A percentile compares a stretch with the other conserved stretches of the same genome.
These are phyloP conservation scores for Aspergillus tubingensis DNA, from an alignment of 2,329 filamentous ascomycete species.

Conservation along the genomic window DNA sequence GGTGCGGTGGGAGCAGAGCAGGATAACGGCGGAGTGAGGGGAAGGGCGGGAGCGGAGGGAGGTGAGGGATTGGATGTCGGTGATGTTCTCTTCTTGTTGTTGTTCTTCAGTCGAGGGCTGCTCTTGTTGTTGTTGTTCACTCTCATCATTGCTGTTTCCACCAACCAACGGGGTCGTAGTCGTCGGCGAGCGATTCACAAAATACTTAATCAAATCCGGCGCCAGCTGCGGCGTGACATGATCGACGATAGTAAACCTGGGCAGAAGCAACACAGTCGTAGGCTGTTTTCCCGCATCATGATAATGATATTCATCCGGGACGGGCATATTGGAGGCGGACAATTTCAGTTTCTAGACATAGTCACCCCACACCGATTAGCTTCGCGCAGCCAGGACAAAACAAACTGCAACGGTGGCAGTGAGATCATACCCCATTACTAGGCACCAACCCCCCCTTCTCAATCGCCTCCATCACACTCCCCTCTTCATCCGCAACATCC, in stretches of 20 bases:
- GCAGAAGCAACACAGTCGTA: constrained; percentile 80
- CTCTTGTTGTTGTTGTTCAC: constrained; percentile 19
- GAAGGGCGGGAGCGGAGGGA: constrained; percentile 64
- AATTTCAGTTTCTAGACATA: constrained; percentile 73
- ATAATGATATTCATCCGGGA: constrained; percentile 65
- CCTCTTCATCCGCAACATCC: constrained; percentile 84
- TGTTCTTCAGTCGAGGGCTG: constrained; percentile 13
- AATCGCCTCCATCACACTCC: constrained; percentile 79
- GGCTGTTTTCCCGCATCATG: constrained; percentile 60
- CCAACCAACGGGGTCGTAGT: constrained; percentile 68
- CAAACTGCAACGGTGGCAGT: not conserved
- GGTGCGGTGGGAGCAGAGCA: constrained; percentile 93
- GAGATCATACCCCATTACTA: constrained; percentile 43
- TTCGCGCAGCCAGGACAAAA: not conserved
- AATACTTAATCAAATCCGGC: constrained; percentile 68
- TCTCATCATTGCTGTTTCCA: constrained; percentile 37
- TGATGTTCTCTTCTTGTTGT: no score
- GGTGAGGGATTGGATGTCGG: constrained; percentile 32
- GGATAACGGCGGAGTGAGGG: constrained; percentile 81
- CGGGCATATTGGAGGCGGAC: constrained; percentile 86
- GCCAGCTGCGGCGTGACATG: constrained; percentile 77
- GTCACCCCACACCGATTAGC: constrained; percentile 10
- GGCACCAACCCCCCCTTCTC: constrained; percentile 47
- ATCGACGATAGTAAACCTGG: constrained; percentile 79
- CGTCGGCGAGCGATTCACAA: constrained; percentile 69